Conservation (phyloP, 352 stramenopile genomes). For the Globisporangium perplexum region DNA sequence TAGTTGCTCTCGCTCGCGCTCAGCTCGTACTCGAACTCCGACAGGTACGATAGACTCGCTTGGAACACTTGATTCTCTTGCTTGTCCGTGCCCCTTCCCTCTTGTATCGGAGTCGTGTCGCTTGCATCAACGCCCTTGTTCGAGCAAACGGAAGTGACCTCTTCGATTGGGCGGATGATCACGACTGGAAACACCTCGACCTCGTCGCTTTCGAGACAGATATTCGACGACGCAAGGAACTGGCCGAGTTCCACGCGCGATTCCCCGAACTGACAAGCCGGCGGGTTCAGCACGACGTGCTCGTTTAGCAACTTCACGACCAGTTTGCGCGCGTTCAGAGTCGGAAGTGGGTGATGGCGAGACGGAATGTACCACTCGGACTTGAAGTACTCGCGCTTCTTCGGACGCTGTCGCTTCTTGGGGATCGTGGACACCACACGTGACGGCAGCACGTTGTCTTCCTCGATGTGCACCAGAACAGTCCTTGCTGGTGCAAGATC, state of each 20-base stretch:
- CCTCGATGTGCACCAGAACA: conserved; percentile 27
- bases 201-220: conserved; percentile 46
- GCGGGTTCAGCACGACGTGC: conserved; percentile 30
- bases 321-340: conserved; percentile 17
- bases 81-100: not conserved
- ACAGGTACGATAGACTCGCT: conserved; percentile 37
- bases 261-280: conserved; percentile 18
- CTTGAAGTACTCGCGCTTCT: conserved; percentile 18
- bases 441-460: conserved; percentile 25
- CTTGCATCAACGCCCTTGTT: not conserved
- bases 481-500: conserved; percentile 5
- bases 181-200: conserved; percentile 65
- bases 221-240: conserved; percentile 44
- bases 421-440: conserved; percentile 23
- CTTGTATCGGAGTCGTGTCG: not conserved
- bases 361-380: conserved; percentile 17
- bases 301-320: conserved; percentile 31
- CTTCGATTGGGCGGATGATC: conserved; percentile 37
- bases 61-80: not conserved
- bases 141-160: conserved; percentile 6
- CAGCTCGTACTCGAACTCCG: conserved; percentile 54
- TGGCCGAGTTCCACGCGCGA: conserved; percentile 21
- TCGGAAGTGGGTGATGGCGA: conserved; percentile 1
- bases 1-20: conserved; percentile 53
- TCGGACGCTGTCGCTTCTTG: conserved; percentile 19